Conservation (phyloP, 331 rosid species). For the Quercus tomentella region DNA sequence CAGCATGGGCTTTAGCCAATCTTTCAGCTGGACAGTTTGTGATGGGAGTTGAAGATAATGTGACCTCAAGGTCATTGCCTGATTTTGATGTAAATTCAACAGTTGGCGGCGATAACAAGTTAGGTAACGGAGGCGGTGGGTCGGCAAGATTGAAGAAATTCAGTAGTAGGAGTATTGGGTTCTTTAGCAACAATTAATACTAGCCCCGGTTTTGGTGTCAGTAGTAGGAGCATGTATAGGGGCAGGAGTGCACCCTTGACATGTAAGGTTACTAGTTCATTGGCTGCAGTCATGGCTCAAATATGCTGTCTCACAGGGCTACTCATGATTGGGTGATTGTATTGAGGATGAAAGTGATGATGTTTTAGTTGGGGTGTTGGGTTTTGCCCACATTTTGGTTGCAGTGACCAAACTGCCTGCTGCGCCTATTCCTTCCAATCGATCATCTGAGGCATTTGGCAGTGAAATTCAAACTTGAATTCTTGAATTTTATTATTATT, state of each 20-base stretch:
- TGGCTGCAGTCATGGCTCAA: slow-evolving; percentile 99
- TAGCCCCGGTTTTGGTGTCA: slow-evolving; percentile 45
- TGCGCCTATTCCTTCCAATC: slow-evolving; percentile 32
- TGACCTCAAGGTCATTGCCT: slow-evolving; percentile 35
- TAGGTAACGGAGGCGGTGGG: slow-evolving; percentile 36
- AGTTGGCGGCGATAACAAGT: slow-evolving; percentile 31
- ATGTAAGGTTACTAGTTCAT: slow-evolving; percentile 81
- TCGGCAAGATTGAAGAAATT: slow-evolving; percentile 50
- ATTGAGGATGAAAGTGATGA: slow-evolving; percentile 62
- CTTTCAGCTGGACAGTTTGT: slow-evolving; percentile 93
- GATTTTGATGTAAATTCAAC: slow-evolving; percentile 32
- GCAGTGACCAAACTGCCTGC: slow-evolving; percentile 83
- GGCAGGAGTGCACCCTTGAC: slow-evolving; percentile 95
- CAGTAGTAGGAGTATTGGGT: slow-evolving; percentile 87
- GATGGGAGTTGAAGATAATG: slow-evolving; percentile 95
- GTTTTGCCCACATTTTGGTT: slow-evolving; percentile 71
- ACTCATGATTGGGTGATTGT: slow-evolving; percentile 88
- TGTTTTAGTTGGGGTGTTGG: slow-evolving; percentile 76
- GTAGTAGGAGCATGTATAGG: slow-evolving; percentile 82
- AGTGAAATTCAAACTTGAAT: slow-evolving; percentile 55
- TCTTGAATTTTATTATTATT: background rate
- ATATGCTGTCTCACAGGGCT: slow-evolving; percentile 95
- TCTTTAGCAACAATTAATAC: slow-evolving; percentile 39
- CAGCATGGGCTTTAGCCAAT: slow-evolving; percentile 94
- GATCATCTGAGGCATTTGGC: slow-evolving; percentile 41